These are phyloP conservation scores for Fagus sylvatica DNA, from an alignment of 306 rosid species.

Conservation along the genomic window DNA sequence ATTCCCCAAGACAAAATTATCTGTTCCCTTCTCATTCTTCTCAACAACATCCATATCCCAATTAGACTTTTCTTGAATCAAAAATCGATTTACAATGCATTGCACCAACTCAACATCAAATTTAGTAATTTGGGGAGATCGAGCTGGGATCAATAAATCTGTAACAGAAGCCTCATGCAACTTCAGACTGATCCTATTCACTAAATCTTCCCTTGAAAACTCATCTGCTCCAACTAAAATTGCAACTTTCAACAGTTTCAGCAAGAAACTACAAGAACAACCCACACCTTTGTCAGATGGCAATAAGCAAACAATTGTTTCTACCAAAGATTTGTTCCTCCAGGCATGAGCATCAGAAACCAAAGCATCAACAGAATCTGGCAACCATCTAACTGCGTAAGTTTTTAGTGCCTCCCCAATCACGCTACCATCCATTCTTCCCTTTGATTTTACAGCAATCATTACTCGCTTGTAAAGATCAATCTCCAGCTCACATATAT, in stretches of 20 bases:
- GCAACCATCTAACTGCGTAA: conserved; percentile 87
- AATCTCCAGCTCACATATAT: conserved; percentile 90
- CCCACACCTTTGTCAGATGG: conserved; percentile 65
- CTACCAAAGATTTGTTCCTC: conserved; percentile 79
- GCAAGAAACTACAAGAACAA: conserved; percentile 81
- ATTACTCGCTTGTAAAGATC: conserved; percentile 84
- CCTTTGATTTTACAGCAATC: conserved; percentile 83
- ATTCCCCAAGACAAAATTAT: conserved; percentile 44
- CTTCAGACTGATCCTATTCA: conserved; percentile 59
- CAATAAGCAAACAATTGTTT: conserved; percentile 79
- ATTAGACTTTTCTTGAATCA: conserved; percentile 42
- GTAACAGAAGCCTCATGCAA: conserved; percentile 74
- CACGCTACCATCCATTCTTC: conserved; percentile 88
- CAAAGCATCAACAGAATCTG: conserved; percentile 81
- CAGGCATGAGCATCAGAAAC: conserved; percentile 68
- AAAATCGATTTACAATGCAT: conserved; percentile 55
- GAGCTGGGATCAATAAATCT: conserved; percentile 81
- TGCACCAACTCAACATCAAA: conserved; percentile 72
- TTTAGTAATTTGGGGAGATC: conserved; percentile 57
- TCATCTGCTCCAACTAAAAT: conserved; percentile 76
- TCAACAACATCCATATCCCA: conserved; percentile 33
- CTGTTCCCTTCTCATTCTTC: conserved; percentile 56
- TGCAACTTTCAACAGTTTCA: conserved; percentile 84
- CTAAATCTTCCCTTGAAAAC: conserved; percentile 56
- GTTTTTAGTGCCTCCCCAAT: conserved; percentile 93